Evolutionary conservation across 257 asterid genomes (phyloP).

Genomic region (Forsythia viridissima): DNA sequence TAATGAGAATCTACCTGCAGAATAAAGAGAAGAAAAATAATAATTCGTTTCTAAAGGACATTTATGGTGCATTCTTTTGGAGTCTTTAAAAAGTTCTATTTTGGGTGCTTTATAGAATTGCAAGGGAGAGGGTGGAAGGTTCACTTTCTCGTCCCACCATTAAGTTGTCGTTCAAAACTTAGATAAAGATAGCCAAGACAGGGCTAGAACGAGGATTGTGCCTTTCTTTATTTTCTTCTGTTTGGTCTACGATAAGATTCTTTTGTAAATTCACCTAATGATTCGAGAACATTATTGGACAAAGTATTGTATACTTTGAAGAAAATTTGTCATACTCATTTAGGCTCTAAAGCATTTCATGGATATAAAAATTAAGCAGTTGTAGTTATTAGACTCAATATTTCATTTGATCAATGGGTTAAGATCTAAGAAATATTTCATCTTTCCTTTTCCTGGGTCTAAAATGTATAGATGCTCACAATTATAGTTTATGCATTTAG

Average conservation of each 20-base stretch:
- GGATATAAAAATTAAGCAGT: no score
- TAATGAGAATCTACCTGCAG: constrained; percentile 36
- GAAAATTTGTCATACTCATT: no score
- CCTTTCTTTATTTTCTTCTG: constrained; percentile 5
- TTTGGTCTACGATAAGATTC: background rate
- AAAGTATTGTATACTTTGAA: no score
- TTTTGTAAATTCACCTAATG: background rate
- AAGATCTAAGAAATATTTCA: no score
- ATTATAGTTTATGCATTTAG: no score
- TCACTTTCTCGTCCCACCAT: background rate
- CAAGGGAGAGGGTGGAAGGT: constrained; percentile 7
- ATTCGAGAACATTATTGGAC: background rate
- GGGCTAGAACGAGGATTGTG: background rate
- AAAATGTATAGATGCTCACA: no score
- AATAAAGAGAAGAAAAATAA: constrained; percentile 46
- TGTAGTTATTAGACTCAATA: no score
- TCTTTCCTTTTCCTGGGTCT: no score
- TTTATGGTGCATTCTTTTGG: constrained; percentile 2
- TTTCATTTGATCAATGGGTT: no score
- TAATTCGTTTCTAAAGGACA: constrained; percentile 24
- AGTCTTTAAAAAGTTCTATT: background rate
- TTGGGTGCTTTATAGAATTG: background rate
- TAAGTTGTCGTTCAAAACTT: background rate
- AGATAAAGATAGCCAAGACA: background rate
- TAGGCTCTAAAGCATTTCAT: no score